A percentile compares a stretch with the other conserved stretches of the same genome.
These are phyloP conservation scores for Leishmania major DNA, from an alignment of 208 protist species.

Conservation along the genomic window DNA sequence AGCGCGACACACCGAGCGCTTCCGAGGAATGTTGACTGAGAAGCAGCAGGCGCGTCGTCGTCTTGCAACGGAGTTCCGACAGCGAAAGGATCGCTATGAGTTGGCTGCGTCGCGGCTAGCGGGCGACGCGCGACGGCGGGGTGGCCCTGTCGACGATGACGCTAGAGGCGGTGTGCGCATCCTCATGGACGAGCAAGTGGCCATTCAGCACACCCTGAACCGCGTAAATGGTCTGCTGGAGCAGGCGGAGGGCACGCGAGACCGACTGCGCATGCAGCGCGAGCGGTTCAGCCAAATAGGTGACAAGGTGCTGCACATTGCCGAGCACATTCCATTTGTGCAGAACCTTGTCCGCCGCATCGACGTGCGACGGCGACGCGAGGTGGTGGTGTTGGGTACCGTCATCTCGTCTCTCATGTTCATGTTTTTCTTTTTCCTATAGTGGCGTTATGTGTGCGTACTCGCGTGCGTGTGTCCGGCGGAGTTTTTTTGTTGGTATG, in stretches of 20 bases:
- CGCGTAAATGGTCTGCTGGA: conserved; percentile 68
- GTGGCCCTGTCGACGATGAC: conserved; percentile 17
- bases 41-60: conserved; percentile 52
- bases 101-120: conserved; percentile 48
- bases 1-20: conserved; percentile 61
- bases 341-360: conserved; percentile 72
- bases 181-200: conserved; percentile 77
- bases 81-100: conserved; percentile 63
- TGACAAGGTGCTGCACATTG: conserved; percentile 61
- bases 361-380: conserved; percentile 59
- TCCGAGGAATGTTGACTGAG: conserved; percentile 59
- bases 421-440: conserved; percentile 74
- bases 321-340: conserved; percentile 78
- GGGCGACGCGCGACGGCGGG: conserved; percentile 18
- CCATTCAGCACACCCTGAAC: conserved; percentile 70
- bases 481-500: neutral
- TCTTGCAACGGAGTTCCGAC: conserved; percentile 43
- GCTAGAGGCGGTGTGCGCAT: conserved; percentile 54
- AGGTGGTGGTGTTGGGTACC: conserved; percentile 64
- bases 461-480: neutral
- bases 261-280: conserved; percentile 64
- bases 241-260: conserved; percentile 58
- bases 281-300: conserved; percentile 64
- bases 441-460: neutral
- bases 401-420: conserved; percentile 69